Evolutionary conservation across 176 grass and related monocot species (phyloP).

Genomic region (Sorghum bicolor): DNA sequence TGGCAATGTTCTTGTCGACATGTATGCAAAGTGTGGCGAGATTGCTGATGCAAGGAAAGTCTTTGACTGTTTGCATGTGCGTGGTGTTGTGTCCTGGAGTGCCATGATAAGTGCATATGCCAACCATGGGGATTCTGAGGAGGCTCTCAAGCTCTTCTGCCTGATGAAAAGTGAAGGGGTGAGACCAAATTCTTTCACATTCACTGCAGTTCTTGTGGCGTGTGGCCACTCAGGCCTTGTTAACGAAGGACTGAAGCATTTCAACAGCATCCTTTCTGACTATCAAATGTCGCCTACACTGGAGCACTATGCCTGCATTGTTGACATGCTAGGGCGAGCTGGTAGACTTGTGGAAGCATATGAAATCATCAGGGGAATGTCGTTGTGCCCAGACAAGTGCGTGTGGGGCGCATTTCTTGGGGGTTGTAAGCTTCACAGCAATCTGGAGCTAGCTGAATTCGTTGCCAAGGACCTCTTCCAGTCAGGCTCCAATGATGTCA

Average conservation of each 20-base stretch:
- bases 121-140: slow-evolving; percentile 57
- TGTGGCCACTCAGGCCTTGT: slow-evolving; percentile 71
- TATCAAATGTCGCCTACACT: slow-evolving; percentile 43
- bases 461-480: slow-evolving; percentile 39
- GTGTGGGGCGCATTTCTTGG: slow-evolving; percentile 74
- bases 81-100: slow-evolving; percentile 62
- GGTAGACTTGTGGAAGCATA: slow-evolving; percentile 64
- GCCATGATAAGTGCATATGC: slow-evolving; percentile 71
- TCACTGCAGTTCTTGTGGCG: slow-evolving; percentile 61
- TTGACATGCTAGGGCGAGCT: slow-evolving; percentile 68
- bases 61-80: slow-evolving; percentile 49
- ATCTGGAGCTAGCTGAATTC: slow-evolving; percentile 56
- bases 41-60: slow-evolving; percentile 45
- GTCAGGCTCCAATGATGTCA: slow-evolving; percentile 38
- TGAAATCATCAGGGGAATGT: slow-evolving; percentile 62
- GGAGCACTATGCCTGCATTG: slow-evolving; percentile 77
- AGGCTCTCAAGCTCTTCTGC: slow-evolving; percentile 61
- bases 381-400: slow-evolving; percentile 45
- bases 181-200: slow-evolving; percentile 73
- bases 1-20: slow-evolving; percentile 59
- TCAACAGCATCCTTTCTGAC: slow-evolving; percentile 57
- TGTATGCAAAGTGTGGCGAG: slow-evolving; percentile 73
- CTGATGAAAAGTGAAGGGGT: slow-evolving; percentile 48
- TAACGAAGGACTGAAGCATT: slow-evolving; percentile 61
- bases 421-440: slow-evolving; percentile 53